phyloP scores from a whole-genome alignment of 225 moss, liverwort and hornwort genomes.

The Polytrichum commune region DNA sequence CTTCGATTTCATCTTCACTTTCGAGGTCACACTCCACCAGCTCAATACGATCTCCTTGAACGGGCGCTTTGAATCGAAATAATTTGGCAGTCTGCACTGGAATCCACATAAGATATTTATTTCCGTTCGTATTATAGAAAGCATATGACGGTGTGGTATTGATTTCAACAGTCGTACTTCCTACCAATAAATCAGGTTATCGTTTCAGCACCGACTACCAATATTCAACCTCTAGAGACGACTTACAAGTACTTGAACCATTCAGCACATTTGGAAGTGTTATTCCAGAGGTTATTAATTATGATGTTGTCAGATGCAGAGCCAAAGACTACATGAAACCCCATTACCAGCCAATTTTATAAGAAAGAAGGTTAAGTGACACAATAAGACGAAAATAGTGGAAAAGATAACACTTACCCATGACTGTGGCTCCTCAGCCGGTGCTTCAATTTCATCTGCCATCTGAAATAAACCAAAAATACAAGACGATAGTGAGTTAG shows the following conservation, averaged over 20 bases:
- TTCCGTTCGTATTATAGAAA: too few species aligned
- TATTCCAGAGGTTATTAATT: too few species aligned
- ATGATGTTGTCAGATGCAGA: too few species aligned
- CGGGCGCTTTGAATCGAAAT: slow-evolving; percentile 38
- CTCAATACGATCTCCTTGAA: slow-evolving; percentile 36
- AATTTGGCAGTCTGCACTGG: slow-evolving; percentile 43
- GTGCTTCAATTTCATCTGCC: slow-evolving; percentile 12
- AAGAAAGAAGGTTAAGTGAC: neutral
- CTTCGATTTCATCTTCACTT: slow-evolving; percentile 47
- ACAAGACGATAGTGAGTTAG: too few species aligned
- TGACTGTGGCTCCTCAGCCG: slow-evolving; percentile 5
- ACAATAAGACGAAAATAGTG: neutral
- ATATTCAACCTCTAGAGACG: too few species aligned
- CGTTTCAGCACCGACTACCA: too few species aligned
- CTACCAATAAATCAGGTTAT: too few species aligned
- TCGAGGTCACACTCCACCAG: slow-evolving; percentile 73
- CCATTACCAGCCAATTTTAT: neutral
- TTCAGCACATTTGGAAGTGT: too few species aligned
- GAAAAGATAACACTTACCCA: neutral
- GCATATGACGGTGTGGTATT: too few species aligned
- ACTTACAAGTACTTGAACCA: too few species aligned
- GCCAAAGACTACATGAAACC: too few species aligned
- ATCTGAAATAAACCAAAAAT: slow-evolving; percentile 16
- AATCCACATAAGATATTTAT: neutral
- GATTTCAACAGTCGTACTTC: too few species aligned